phyloP scores from a whole-genome alignment of 768 basidiomycete species.

The Sarcodon sp. region DNA sequence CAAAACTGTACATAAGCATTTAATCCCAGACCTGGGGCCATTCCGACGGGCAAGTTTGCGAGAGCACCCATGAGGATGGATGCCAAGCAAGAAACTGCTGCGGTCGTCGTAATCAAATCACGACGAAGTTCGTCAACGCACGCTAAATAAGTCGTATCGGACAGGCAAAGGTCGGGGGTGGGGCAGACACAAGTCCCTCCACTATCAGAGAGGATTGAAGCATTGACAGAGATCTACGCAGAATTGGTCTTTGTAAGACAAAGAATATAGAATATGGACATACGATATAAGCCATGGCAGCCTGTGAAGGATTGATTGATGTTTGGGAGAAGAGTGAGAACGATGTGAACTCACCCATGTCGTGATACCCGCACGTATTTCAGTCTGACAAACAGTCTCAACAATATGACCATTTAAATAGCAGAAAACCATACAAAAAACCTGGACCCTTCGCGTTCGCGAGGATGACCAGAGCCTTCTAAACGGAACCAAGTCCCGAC shows the following conservation, averaged over 20 bases:
- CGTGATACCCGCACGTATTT: conserved; percentile 67
- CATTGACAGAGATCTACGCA: conserved; percentile 71
- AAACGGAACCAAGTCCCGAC: conserved; percentile 20
- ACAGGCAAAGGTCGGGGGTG: conserved; percentile 37
- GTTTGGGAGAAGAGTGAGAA: not conserved
- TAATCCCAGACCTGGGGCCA: conserved; percentile 78
- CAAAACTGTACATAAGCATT: conserved; percentile 56
- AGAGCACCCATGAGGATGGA: conserved; percentile 75
- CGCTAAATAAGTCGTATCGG: conserved; percentile 36
- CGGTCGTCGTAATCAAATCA: conserved; percentile 77
- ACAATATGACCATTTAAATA: not conserved
- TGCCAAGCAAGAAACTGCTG: conserved; percentile 61
- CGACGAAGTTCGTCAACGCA: conserved; percentile 49
- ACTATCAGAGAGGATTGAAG: conserved; percentile 59
- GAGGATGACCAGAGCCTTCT: conserved; percentile 20
- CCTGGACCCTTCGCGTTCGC: conserved; percentile 19
- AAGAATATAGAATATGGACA: not conserved
- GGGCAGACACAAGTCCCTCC: conserved; percentile 78
- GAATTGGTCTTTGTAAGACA: conserved; percentile 1
- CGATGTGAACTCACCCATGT: conserved; percentile 51
- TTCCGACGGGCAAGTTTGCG: conserved; percentile 81
- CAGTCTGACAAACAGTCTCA: conserved; percentile 32
- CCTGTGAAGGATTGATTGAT: conserved; percentile 21
- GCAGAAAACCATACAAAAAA: conserved; percentile 14
- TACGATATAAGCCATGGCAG: conserved; percentile 79